These are phyloP conservation scores for Taphrina deformans DNA, from an alignment of 1,139 yeast genomes.

Conservation along the genomic window DNA sequence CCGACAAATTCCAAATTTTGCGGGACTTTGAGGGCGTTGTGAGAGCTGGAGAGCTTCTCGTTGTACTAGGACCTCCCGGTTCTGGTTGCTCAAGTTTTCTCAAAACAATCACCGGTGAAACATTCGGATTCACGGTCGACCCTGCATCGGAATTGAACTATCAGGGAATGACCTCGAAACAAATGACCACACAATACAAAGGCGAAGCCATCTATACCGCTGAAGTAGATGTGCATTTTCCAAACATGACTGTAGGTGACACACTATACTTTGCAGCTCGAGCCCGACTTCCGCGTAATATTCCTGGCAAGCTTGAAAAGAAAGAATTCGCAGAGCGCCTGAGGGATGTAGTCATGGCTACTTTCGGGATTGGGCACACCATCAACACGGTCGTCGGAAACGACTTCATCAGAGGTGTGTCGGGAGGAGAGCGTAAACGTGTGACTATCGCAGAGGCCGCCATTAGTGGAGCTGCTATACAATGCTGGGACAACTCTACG, in stretches of 20 bases:
- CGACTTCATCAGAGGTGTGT: slow-evolving; percentile 62
- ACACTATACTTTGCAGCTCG: slow-evolving; percentile 66
- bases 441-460: slow-evolving; percentile 64
- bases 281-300: slow-evolving; percentile 64
- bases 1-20: slow-evolving; percentile 49
- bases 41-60: slow-evolving; percentile 60
- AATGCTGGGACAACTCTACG: slow-evolving; percentile 75
- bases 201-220: slow-evolving; percentile 75
- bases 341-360: slow-evolving; percentile 69
- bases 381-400: slow-evolving; percentile 60
- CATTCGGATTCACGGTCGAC: slow-evolving; percentile 47
- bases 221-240: slow-evolving; percentile 67
- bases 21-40: slow-evolving; percentile 68
- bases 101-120: slow-evolving; percentile 58
- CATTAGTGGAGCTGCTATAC: slow-evolving; percentile 61
- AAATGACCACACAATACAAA: slow-evolving; percentile 56
- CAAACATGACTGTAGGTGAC: slow-evolving; percentile 69
- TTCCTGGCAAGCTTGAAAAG: slow-evolving; percentile 61
- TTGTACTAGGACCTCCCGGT: slow-evolving; percentile 67
- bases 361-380: slow-evolving; percentile 61
- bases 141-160: slow-evolving; percentile 47
- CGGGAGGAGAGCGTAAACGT: slow-evolving; percentile 67
- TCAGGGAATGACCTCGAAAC: slow-evolving; percentile 53
- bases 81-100: slow-evolving; percentile 65
- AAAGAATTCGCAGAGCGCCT: slow-evolving; percentile 60